Base-by-base conservation (phyloP, 2,329 filamentous ascomycete species). In the Xylaria sp. region DNA sequence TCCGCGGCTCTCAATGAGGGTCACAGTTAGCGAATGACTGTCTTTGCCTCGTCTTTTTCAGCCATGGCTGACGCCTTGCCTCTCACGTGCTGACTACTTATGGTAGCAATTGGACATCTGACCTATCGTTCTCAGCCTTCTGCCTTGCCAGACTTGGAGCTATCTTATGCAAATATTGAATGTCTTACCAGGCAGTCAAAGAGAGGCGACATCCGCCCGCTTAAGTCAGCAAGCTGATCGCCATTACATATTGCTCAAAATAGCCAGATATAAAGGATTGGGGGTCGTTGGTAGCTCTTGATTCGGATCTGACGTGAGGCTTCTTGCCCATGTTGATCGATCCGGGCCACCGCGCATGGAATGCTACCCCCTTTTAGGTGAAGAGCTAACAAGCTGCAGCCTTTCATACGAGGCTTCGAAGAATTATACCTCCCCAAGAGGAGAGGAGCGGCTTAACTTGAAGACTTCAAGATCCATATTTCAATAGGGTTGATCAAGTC, bases 291-390 rank as follows among this genome's bases (percentile, higher is more conserved):
- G 38, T 24, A 38, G 9, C 47, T 13, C 37, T 39, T 18, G 29
- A 42, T 7, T 17, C 38, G 8, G 16, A 50, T 48, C 54, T 60
- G 48, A 60, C 46, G 54, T 60, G 51, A 60, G 48, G 21, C 13
- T 21, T 42, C 7, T 16, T 16, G 40, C 6, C 19, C 4, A 19
- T 20, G 19, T 7, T 24, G 13, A 42, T 24, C 19, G 18, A 42
- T 16, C 19, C 40, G 3, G 19, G 19, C n/a, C 21, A 8, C 20
- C 13, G 13, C 13, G 13, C 19, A 42, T 24, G 20, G 17, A 6
- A 8, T 42, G 4, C 7, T 21, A 34, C 29, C 8, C 9, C 11
- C 11, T 11, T 13, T 7, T 34, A 34, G 5, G 11, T 34, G 29
- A 34, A 34, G 29, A 34, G 5, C 29, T 7, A 13, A 34, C 16